These are phyloP conservation scores for Nepenthes gracilis DNA, from an alignment of 148 eudicot species.

Conservation along the genomic window DNA sequence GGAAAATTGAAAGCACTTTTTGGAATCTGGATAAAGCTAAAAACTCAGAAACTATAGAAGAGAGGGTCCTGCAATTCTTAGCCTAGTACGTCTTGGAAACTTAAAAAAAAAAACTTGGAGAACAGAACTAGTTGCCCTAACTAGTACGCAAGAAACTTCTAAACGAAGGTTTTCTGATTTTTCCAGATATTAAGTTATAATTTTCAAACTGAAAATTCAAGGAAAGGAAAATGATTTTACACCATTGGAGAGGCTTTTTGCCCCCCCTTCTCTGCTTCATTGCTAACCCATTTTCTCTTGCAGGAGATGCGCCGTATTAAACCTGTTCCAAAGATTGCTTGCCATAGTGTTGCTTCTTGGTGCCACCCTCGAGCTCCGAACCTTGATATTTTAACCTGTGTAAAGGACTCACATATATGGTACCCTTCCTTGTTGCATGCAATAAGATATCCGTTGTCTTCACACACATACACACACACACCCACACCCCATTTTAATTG, in stretches of 20 bases:
- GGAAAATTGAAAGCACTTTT: too few species aligned
- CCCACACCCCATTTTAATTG: not conserved
- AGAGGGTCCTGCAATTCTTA: too few species aligned
- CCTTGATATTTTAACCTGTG: constrained; percentile 96
- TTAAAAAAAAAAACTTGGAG: too few species aligned
- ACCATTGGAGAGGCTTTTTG: not conserved
- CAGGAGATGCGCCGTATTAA: constrained; percentile 97
- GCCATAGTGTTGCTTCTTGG: constrained; percentile 99
- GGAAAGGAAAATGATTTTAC: too few species aligned
- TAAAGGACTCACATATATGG: constrained; percentile 98
- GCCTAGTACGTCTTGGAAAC: too few species aligned
- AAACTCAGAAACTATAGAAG: too few species aligned
- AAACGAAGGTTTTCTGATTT: not conserved
- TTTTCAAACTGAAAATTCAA: too few species aligned
- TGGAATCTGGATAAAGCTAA: too few species aligned
- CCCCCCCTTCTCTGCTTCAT: not conserved
- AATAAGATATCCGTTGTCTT: constrained; percentile 8
- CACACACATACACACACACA: not conserved
- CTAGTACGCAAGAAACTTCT: too few species aligned
- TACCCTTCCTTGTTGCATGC: constrained; percentile 16
- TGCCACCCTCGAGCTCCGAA: constrained; percentile 99
- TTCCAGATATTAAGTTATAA: not conserved
- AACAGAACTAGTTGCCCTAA: too few species aligned
- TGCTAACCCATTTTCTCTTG: constrained; percentile 9
- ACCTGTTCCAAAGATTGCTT: constrained; percentile 89